Base-by-base conservation (phyloP, 2,329 filamentous ascomycete species). In the Dothideomycetes sp. region DNA sequence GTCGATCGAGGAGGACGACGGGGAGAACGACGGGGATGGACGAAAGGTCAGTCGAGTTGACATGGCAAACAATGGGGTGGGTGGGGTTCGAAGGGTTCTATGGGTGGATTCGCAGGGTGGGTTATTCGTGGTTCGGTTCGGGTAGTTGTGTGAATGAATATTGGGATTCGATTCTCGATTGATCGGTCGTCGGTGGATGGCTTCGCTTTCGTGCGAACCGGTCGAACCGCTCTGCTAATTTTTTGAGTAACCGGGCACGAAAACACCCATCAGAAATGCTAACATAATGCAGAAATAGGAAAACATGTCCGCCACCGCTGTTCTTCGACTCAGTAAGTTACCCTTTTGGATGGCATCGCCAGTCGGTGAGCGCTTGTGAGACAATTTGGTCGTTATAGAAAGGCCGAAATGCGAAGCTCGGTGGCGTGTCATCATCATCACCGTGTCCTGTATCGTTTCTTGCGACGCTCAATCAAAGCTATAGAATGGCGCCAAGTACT, bases 181-280 rank as follows among this genome's bases (percentile, higher is more conserved):
- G 7, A 27, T 27, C 22, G 22, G 22, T 27, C 22, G 22, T 35
- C 33, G 33, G 11, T 19, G 14, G 33, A 14, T 35, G n/a, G 33
- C 19, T 35, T 14, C 16, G 12, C 31, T 14, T 33, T 15, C 9
- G 8, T 14, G 8, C 31, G 14, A 33, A 33, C 31, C 31, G 31
- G 31, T 35, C 33, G 33, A 35, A 35, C 18, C 33, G 33, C 17
- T 14, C 14, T 35, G 33, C 33, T 17, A 19, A 14, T 16, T 17
- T n/a, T 5, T 35, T 35, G 33, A 35, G 14, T 18, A 35, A 19
- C 19, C 17, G 14, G 33, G 18, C 22, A 7, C 12, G 22, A 27
- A 27, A 7, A 12, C 22, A 7, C 22, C 22, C 22, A n/a, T n/a
- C n/a, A n/a, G n/a, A 12, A 19, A 35, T 12, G 33, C 33, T 35